phyloP scores from a whole-genome alignment of 2,329 filamentous ascomycete genomes.

The Cytospora leucostoma region DNA sequence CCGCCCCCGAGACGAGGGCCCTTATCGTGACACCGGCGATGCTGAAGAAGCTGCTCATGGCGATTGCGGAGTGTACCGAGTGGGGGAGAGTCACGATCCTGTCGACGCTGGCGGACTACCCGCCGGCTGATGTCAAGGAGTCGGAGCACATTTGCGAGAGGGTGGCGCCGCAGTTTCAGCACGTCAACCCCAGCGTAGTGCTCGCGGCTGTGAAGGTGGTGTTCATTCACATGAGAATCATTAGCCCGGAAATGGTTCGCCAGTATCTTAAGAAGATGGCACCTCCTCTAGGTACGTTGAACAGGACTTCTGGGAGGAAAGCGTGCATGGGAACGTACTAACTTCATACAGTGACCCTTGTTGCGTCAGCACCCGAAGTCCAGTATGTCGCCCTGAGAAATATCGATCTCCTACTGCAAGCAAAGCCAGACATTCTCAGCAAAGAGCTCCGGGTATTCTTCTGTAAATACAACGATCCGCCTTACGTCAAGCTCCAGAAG shows the following conservation, averaged over 20 bases:
- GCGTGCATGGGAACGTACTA: slow-evolving; percentile 21
- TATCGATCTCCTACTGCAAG: slow-evolving; percentile 93
- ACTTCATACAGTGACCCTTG: slow-evolving; percentile 72
- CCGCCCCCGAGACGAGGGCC: slow-evolving; percentile 86
- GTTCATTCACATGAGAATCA: slow-evolving; percentile 89
- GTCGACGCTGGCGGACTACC: slow-evolving; percentile 85
- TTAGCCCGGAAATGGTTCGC: slow-evolving; percentile 75
- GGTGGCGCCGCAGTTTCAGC: slow-evolving; percentile 95
- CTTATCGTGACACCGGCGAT: slow-evolving; percentile 79
- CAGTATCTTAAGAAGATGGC: slow-evolving; percentile 99
- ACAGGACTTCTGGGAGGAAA: background rate
- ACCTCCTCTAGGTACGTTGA: slow-evolving; percentile 74
- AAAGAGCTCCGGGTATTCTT: slow-evolving; percentile 99
- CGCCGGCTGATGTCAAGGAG: slow-evolving; percentile 85
- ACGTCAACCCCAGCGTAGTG: slow-evolving; percentile 96
- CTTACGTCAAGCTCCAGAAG: slow-evolving; percentile 96
- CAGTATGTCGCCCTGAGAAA: slow-evolving; percentile 97
- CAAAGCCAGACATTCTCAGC: slow-evolving; percentile 93
- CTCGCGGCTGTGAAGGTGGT: slow-evolving; percentile 97
- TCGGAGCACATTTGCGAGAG: slow-evolving; percentile 97
- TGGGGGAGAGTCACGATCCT: slow-evolving; percentile 96
- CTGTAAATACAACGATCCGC: slow-evolving; percentile 99
- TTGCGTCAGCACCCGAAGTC: slow-evolving; percentile 93
- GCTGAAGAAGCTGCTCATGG: slow-evolving; percentile 94
- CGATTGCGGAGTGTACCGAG: slow-evolving; percentile 96